These are phyloP conservation scores for Dothiorella sarmentorum DNA, from an alignment of 2,329 filamentous ascomycete genomes.

Conservation along the genomic window DNA sequence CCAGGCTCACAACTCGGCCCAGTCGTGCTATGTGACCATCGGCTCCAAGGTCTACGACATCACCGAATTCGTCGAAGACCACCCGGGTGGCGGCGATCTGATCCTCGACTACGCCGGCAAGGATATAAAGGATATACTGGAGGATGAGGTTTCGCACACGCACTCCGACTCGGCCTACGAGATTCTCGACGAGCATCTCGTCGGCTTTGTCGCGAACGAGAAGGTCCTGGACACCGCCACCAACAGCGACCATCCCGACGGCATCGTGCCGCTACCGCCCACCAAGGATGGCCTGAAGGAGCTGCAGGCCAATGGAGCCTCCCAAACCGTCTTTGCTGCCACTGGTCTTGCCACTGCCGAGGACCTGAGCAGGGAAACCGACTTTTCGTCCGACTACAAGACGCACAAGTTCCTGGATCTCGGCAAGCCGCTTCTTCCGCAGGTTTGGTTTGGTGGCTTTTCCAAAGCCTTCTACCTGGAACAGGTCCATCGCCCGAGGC, in stretches of 20 bases:
- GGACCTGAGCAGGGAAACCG: slow-evolving; percentile 83
- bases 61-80: slow-evolving; percentile 83
- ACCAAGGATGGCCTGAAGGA: slow-evolving; percentile 45
- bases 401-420: slow-evolving; percentile 93
- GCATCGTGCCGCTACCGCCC: slow-evolving; percentile 53
- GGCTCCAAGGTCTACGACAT: slow-evolving; percentile 92
- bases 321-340: slow-evolving; percentile 49
- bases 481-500: slow-evolving; percentile 90
- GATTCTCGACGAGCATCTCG: slow-evolving; percentile 78
- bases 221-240: slow-evolving; percentile 51
- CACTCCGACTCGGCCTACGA: slow-evolving; percentile 96
- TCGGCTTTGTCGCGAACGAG: slow-evolving; percentile 72
- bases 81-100: slow-evolving; percentile 85
- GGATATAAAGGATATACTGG: slow-evolving; percentile 78
- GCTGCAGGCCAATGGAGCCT: slow-evolving; percentile 49
- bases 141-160: slow-evolving; percentile 75
- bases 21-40: slow-evolving; percentile 91
- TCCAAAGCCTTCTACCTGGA: slow-evolving; percentile 94
- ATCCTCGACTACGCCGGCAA: slow-evolving; percentile 87
- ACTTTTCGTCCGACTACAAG: slow-evolving; percentile 71
- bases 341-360: slow-evolving; percentile 90
- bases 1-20: slow-evolving; percentile 69
- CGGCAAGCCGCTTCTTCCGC: slow-evolving; percentile 75
- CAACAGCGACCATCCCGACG: slow-evolving; percentile 46
- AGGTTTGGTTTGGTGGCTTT: slow-evolving; percentile 86